These are phyloP conservation scores for Drechmeria coniospora DNA, from an alignment of 2,329 filamentous ascomycete genomes.

Conservation along the genomic window DNA sequence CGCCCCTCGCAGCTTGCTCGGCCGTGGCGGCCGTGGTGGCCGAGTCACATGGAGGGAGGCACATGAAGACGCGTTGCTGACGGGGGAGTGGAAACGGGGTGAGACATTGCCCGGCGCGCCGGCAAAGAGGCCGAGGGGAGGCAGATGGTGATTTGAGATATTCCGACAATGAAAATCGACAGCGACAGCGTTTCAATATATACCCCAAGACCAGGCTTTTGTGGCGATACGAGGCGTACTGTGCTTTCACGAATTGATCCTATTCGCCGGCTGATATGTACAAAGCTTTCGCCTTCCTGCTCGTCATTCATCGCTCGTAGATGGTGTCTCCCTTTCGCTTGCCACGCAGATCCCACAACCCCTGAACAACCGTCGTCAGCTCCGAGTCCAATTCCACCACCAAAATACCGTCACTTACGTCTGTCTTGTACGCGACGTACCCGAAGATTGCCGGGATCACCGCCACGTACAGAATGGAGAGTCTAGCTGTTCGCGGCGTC, in stretches of 20 bases:
- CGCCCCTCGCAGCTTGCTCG: conserved; percentile 11
- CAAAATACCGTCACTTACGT: conserved; percentile 47
- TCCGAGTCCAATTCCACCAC: background rate
- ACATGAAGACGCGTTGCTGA: conserved; percentile 22
- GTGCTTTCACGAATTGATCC: background rate
- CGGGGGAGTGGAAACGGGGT: conserved; percentile 52
- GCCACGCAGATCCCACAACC: conserved; percentile 69
- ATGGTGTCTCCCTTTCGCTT: conserved; percentile 83
- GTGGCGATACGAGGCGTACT: background rate
- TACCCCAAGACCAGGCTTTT: too few relatives aligned
- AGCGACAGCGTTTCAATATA: conserved; percentile 6
- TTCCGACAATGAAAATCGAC: background rate
- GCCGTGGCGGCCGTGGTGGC: conserved; percentile 16
- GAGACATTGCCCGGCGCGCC: conserved; percentile 43
- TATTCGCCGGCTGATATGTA: conserved; percentile 23
- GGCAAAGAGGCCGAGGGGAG: conserved; percentile 11
- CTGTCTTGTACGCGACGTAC: conserved; percentile 61
- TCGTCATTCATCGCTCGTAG: conserved; percentile 49
- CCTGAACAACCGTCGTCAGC: conserved; percentile 41
- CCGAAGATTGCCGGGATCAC: conserved; percentile 57
- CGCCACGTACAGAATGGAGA: conserved; percentile 64
- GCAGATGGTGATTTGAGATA: conserved; percentile 12
- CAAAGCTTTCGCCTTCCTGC: conserved; percentile 10
- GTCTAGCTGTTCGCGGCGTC: conserved; percentile 66
- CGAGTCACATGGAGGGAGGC: conserved; percentile 24